Evolutionary conservation across 2,329 filamentous ascomycete genomes (phyloP).

Genomic region (Leptographium wingfieldii): DNA sequence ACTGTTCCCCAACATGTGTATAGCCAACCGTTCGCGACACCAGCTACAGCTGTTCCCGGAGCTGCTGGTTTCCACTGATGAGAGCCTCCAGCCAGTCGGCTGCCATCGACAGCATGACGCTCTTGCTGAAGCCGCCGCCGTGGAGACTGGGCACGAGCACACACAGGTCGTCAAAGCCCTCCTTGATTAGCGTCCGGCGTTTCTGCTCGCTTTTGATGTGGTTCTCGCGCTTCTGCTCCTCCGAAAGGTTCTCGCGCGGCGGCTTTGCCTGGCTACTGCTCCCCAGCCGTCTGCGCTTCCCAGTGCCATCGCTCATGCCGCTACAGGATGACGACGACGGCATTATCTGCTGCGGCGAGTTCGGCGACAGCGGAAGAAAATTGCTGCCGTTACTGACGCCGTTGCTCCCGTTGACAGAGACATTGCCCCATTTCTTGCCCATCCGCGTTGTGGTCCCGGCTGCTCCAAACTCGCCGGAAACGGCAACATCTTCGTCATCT

Average conservation of each 20-base stretch:
- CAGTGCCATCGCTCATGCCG: background rate
- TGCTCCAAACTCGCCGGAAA: no score
- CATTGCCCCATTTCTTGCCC: background rate
- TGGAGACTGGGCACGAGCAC: slow-evolving; percentile 63
- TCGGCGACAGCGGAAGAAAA: background rate
- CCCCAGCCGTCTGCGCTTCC: background rate
- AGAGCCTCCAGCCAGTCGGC: slow-evolving; percentile 69
- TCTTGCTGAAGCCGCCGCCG: slow-evolving; percentile 71
- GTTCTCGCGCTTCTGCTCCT: slow-evolving; percentile 73
- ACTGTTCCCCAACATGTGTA: no score
- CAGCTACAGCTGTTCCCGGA: slow-evolving; percentile 36
- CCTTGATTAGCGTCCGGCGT: slow-evolving; percentile 66
- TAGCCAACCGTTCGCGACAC: background rate
- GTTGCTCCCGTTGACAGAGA: background rate
- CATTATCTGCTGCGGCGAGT: background rate
- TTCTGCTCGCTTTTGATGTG: slow-evolving; percentile 85
- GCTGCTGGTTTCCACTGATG: slow-evolving; percentile 51
- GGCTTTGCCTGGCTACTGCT: slow-evolving; percentile 23
- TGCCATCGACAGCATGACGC: slow-evolving; percentile 61
- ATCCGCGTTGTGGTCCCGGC: background rate
- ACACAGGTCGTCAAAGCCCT: slow-evolving; percentile 71
- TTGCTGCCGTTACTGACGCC: background rate
- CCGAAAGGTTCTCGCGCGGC: slow-evolving; percentile 58
- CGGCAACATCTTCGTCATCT: background rate
- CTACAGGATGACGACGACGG: background rate